A percentile compares a stretch with the other conserved stretches of the same genome.
phyloP scores from a whole-genome alignment of 768 basidiomycete species.

The Kwoniella botswanensis region DNA sequence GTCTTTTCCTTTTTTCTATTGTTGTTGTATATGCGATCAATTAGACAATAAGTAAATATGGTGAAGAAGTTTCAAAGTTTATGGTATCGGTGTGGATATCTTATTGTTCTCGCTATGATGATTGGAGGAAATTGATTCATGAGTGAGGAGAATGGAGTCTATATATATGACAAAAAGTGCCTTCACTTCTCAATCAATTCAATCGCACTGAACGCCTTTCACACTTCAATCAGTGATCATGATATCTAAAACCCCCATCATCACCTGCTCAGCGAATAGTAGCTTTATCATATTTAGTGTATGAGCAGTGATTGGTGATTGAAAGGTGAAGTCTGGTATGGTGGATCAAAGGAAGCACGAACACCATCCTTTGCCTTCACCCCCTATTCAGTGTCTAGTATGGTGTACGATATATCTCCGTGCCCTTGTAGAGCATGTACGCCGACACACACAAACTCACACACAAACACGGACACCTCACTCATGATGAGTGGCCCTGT shows the following conservation, averaged over 20 bases:
- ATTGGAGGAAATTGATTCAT: neutral
- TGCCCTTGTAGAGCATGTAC: neutral
- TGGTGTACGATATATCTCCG: neutral
- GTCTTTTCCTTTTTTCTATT: neutral
- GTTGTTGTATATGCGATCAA: neutral
- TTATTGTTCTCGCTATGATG: conserved; percentile 6
- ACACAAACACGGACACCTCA: neutral
- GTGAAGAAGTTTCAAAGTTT: neutral
- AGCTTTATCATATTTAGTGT: neutral
- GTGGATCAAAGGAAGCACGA: neutral
- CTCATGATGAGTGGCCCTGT: neutral
- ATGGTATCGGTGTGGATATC: neutral
- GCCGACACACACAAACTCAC: neutral
- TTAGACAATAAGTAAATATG: neutral
- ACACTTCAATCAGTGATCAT: conserved; percentile 10
- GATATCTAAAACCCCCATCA: neutral
- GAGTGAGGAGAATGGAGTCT: neutral
- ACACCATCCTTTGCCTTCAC: neutral
- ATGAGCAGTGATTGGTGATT: conserved; percentile 7
- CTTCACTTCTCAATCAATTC: conserved; percentile 10
- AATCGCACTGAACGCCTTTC: neutral
- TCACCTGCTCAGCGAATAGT: neutral
- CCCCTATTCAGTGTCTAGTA: neutral
- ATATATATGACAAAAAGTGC: conserved; percentile 1
- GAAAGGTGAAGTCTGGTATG: conserved; percentile 14